Conservation (phyloP, 192 early-diverging fungal species). For the Podila clonocystis region DNA sequence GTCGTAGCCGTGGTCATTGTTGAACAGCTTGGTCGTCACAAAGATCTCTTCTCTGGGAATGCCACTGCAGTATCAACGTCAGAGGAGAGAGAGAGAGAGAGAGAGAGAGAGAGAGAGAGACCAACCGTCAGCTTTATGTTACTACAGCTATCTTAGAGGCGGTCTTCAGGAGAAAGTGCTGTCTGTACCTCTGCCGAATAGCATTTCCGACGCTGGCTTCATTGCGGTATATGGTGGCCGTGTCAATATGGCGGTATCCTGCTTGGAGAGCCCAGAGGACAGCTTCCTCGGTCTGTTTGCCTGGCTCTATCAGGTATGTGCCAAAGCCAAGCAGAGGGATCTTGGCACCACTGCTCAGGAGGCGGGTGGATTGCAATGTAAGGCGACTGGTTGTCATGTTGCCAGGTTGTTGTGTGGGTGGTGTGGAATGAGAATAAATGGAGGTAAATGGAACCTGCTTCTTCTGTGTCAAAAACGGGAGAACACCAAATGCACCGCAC, state of each 20-base stretch:
- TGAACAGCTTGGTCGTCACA: conserved; percentile 71
- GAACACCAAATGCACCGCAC: too few relatives aligned
- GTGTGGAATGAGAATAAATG: neutral
- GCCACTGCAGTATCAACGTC: conserved; percentile 19
- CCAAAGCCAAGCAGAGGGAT: conserved; percentile 53
- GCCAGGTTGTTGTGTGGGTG: conserved; percentile 6
- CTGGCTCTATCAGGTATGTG: conserved; percentile 51
- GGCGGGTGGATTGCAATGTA: conserved; percentile 31
- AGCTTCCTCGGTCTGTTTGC: conserved; percentile 48
- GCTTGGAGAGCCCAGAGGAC: conserved; percentile 57
- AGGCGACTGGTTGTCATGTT: conserved; percentile 1
- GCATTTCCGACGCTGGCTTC: conserved; percentile 58
- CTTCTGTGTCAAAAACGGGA: too few relatives aligned
- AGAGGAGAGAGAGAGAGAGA: neutral
- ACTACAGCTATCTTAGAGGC: too few relatives aligned
- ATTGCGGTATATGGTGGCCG: conserved; percentile 55
- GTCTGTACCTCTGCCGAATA: conserved; percentile 52
- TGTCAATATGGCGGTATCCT: conserved; percentile 67
- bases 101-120: too few relatives aligned
- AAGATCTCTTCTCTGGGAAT: conserved; percentile 66
- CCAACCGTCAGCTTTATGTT: too few relatives aligned
- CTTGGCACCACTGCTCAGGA: conserved; percentile 25
- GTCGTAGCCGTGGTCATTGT: conserved; percentile 61
- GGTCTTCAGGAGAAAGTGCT: neutral
- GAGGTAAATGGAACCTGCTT: neutral